Evolutionary conservation across 371 early-diverging fungal species (phyloP).

Genomic region (Choanephora cucurbitarum): DNA sequence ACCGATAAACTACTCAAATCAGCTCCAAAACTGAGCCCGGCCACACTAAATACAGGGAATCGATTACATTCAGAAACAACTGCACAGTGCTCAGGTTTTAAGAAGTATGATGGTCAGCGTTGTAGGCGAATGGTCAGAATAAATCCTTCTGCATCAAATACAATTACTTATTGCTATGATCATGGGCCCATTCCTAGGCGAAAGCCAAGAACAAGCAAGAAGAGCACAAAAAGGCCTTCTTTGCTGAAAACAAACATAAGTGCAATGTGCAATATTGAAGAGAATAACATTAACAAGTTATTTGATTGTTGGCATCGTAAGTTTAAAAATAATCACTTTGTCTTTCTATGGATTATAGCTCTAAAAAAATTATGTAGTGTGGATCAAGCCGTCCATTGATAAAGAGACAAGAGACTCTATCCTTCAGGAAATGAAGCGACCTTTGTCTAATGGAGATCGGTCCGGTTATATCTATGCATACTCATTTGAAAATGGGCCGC

Average conservation of each 20-base stretch:
- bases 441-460: slow-evolving; percentile 46
- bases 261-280: neutral
- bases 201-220: too few species aligned
- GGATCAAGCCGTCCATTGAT: slow-evolving; percentile 24
- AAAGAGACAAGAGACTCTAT: slow-evolving; percentile 10
- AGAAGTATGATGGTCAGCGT: slow-evolving; percentile 3
- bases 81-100: slow-evolving; percentile 10
- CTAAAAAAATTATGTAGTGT: slow-evolving; percentile 17
- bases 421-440: slow-evolving; percentile 44
- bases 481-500: slow-evolving; percentile 33
- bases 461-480: slow-evolving; percentile 59
- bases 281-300: neutral
- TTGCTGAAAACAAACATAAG: neutral
- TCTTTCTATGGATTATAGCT: neutral
- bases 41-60: neutral
- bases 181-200: slow-evolving; percentile 4
- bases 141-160: neutral
- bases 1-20: neutral
- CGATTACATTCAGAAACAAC: neutral
- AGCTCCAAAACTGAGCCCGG: neutral
- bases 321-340: neutral
- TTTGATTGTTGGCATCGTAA: slow-evolving; percentile 24
- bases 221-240: neutral
- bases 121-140: slow-evolving; percentile 7
- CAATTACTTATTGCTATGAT: slow-evolving; percentile 1